Base-by-base conservation (phyloP, 352 stramenopile genomes). In the Phytophthora megakarya region DNA sequence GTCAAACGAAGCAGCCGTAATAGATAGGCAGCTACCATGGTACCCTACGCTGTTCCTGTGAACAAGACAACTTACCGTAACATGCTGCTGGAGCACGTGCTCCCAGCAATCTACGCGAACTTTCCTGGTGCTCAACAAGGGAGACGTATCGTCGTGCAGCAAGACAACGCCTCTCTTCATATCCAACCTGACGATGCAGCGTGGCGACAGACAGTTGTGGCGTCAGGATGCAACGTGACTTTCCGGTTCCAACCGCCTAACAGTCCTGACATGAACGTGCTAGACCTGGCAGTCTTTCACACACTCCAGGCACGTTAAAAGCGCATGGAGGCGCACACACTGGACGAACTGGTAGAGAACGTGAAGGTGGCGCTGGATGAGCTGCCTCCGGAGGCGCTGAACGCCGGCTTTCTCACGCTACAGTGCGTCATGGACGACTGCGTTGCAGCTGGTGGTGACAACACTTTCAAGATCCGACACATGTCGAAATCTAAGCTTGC, bases 31-130 rank as follows among this genome's bases (percentile, higher is more conserved):
- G n/a, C n/a, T n/a, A n/a, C n/a, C n/a, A n/a, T 15, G 51, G 51
- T 26, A 50, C 51, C 8, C n/a, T 59, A 42, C 16, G 26, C n/a
- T n/a, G 38, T 59, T 16, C 37, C 51, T 18, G 38, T 59, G 23
- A 59, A 59, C 26, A 50, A 48, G 25, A 18, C 13, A 23, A 30
- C 38, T n/a, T 50, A 59, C 51, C 46, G 51, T 16, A 26, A 22
- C 23, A 49, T 59, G 38, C 37, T 42, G 22, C 25, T 49, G 37
- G 51, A 59, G 38, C 22, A 48, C 16, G 37, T 49, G 38, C 51
- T 59, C 25, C 51, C 51, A 38, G n/a, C 32, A 21, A 56, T 46
- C 25, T 15, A 35, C n/a, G 21, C 48, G 18, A 45, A 47, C 13
- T 56, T 44, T 33, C 48, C 48, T 56, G 48, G 48, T 3, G 48